Evolutionary conservation across 169 alveolate genomes (phyloP).

Genomic region (Plasmodium cynomolgi): DNA sequence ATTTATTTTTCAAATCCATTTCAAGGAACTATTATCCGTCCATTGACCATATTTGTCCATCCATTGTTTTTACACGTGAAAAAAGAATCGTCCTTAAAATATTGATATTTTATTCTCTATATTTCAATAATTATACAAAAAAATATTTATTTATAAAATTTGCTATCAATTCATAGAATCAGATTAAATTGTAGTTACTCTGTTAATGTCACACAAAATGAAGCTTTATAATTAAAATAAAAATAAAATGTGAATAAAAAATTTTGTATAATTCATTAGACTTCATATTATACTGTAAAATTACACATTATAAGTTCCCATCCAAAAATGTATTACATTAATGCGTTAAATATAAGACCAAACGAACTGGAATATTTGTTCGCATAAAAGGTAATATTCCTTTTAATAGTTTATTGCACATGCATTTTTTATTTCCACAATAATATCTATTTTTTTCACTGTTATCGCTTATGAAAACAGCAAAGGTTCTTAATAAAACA

Average conservation of each 20-base stretch:
- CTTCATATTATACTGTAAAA: background rate
- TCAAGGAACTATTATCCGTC: background rate
- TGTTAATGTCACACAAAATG: background rate
- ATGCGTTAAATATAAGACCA: background rate
- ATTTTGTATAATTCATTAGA: no score
- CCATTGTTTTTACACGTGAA: background rate
- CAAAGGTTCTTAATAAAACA: background rate
- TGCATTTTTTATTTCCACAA: background rate
- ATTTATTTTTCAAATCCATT: no score
- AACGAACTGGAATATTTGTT: background rate
- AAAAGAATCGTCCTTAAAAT: background rate
- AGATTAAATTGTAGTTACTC: background rate
- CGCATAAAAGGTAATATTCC: background rate
- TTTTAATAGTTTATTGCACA: background rate
- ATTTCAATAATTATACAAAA: no score
- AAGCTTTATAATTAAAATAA: no score
- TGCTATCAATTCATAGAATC: background rate
- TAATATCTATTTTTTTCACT: background rate
- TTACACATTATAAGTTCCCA: background rate
- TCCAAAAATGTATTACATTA: background rate
- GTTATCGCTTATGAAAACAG: background rate
- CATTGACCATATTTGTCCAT: background rate
- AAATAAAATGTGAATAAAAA: background rate
- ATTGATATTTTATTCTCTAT: background rate
- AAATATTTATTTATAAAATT: no score